These are phyloP conservation scores for Fusarium graminum DNA, from an alignment of 2,329 filamentous ascomycete genomes.

Conservation along the genomic window DNA sequence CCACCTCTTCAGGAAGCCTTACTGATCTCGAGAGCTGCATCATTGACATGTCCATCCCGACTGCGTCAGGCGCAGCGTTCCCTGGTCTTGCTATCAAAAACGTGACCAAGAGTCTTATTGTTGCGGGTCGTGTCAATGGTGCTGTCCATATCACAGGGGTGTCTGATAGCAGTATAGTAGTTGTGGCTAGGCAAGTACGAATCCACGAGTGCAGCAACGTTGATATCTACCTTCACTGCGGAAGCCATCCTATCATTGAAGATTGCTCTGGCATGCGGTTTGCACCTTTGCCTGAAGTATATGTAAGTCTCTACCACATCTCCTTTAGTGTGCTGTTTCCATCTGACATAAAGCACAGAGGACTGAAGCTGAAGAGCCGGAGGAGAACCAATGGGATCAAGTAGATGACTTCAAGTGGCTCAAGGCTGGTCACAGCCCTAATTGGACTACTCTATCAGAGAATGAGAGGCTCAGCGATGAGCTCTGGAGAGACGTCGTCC, in stretches of 20 bases:
- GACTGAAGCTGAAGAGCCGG: slow-evolving; percentile 49
- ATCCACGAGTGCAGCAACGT: slow-evolving; percentile 90
- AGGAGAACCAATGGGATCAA: slow-evolving; percentile 83
- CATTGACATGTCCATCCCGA: slow-evolving; percentile 82
- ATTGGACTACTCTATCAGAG: slow-evolving; percentile 81
- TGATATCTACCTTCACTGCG: slow-evolving; percentile 84
- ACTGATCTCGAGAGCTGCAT: slow-evolving; percentile 78
- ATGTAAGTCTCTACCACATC: slow-evolving; percentile 66
- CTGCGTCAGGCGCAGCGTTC: slow-evolving; percentile 70
- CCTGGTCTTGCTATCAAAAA: slow-evolving; percentile 76
- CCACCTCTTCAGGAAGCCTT: slow-evolving; percentile 79
- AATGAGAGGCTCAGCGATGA: slow-evolving; percentile 69
- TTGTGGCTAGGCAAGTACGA: slow-evolving; percentile 87
- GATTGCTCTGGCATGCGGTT: slow-evolving; percentile 85
- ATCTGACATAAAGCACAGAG: slow-evolving; percentile 35
- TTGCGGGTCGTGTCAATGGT: slow-evolving; percentile 83
- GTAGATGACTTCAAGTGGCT: slow-evolving; percentile 99
- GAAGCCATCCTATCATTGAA: slow-evolving; percentile 92
- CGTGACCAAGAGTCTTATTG: slow-evolving; percentile 76
- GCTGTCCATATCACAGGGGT: slow-evolving; percentile 86
- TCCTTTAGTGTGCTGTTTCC: not conserved
- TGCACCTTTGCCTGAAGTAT: slow-evolving; percentile 76
- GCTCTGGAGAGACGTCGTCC: slow-evolving; percentile 77
- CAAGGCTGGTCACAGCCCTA: slow-evolving; percentile 85
- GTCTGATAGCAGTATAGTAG: slow-evolving; percentile 78